phyloP scores from a whole-genome alignment of 108 stramenopile genomes.

The Skeletonema menzelii region DNA sequence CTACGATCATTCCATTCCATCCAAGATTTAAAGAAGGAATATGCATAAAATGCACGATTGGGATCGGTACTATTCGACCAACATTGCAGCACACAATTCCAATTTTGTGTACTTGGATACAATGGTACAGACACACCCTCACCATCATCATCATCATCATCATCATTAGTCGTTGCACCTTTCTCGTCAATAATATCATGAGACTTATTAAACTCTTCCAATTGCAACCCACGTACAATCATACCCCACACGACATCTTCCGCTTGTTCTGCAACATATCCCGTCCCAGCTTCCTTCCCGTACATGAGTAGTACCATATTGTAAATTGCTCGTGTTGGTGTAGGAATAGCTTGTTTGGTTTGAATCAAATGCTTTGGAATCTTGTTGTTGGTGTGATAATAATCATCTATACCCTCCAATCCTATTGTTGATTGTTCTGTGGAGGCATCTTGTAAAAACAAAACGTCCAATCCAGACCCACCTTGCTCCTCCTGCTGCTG shows the following conservation, averaged over 20 bases:
- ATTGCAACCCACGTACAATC: constrained; percentile 16
- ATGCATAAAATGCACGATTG: constrained; percentile 26
- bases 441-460: too few species aligned
- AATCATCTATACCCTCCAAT: too few species aligned
- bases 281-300: constrained; percentile 19
- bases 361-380: constrained; percentile 1
- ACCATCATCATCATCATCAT: not conserved
- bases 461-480: too few species aligned
- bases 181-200: not conserved
- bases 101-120: constrained; percentile 25
- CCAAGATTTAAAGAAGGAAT: constrained; percentile 27
- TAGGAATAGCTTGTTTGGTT: constrained; percentile 12
- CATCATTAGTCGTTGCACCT: not conserved
- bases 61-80: constrained; percentile 38
- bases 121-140: not conserved
- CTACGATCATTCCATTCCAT: constrained; percentile 24
- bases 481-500: not conserved
- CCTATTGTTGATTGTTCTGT: too few species aligned
- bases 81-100: constrained; percentile 40
- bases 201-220: not conserved
- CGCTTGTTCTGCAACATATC: constrained; percentile 23
- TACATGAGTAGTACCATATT: constrained; percentile 29
- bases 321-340: constrained; percentile 28
- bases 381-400: not conserved
- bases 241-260: constrained; percentile 44